Percentiles rank a stretch among this genome's conserved stretches.
phyloP scores from a whole-genome alignment of 495 filamentous ascomycete species.

The Hypoxylon fuscum region DNA sequence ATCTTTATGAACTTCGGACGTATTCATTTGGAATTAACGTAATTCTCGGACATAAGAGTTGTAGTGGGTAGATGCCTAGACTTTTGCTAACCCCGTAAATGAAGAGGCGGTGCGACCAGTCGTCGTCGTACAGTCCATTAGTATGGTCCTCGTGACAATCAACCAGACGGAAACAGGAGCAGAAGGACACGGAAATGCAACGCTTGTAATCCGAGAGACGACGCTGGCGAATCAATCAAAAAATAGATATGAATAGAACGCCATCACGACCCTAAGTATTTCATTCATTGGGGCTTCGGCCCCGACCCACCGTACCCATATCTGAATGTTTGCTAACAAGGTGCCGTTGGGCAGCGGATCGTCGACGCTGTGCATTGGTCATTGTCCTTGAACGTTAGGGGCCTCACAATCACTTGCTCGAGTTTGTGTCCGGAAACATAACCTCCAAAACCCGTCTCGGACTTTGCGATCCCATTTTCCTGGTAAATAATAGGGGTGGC shows the following conservation, averaged over 20 bases:
- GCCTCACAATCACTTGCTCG: slow-evolving; percentile 1
- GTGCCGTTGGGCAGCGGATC: slow-evolving; percentile 29
- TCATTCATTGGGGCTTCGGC: slow-evolving; percentile 19
- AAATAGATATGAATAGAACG: slow-evolving; percentile 23
- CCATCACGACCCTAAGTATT: background rate
- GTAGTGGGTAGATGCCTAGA: background rate
- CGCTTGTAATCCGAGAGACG: background rate
- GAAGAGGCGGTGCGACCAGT: background rate
- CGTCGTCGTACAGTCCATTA: slow-evolving; percentile 13
- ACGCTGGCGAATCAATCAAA: slow-evolving; percentile 13
- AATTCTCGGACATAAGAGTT: slow-evolving; percentile 8
- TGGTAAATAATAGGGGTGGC: background rate
- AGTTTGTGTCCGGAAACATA: background rate
- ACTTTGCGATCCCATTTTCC: slow-evolving; percentile 1
- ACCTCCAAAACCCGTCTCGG: slow-evolving; percentile 1
- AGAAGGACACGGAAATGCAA: slow-evolving; percentile 7
- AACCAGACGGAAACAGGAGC: background rate
- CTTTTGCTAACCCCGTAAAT: background rate
- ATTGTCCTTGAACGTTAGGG: slow-evolving; percentile 1
- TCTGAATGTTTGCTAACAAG: slow-evolving; percentile 28
- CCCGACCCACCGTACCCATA: slow-evolving; percentile 18
- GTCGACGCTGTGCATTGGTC: slow-evolving; percentile 19
- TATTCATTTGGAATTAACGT: too few relatives aligned
- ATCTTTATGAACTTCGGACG: slow-evolving; percentile 4
- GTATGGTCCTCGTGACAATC: slow-evolving; percentile 1